Evolutionary conservation across 1,139 yeast species (phyloP).

Genomic region (Nadsonia commutata): DNA sequence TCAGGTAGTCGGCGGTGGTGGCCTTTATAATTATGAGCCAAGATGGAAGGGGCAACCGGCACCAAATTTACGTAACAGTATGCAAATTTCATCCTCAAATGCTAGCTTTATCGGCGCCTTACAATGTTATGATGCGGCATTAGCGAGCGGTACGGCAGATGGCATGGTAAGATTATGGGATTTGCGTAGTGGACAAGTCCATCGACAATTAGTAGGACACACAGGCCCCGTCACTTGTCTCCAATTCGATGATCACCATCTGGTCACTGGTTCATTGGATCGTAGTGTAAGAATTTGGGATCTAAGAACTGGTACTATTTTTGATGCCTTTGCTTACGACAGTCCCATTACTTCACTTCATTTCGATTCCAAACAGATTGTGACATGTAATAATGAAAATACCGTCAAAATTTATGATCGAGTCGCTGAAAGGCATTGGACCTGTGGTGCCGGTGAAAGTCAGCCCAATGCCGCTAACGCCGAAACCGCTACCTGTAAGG

Average conservation of each 20-base stretch:
- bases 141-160: conserved; percentile 66
- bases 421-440: conserved; percentile 35
- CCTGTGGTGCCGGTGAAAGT: conserved; percentile 30
- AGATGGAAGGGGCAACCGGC: conserved; percentile 13
- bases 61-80: conserved; percentile 1
- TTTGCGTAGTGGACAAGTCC: conserved; percentile 51
- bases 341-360: conserved; percentile 36
- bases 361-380: conserved; percentile 41
- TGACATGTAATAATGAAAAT: conserved; percentile 34
- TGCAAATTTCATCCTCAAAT: conserved; percentile 1
- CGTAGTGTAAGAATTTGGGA: conserved; percentile 61
- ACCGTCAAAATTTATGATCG: conserved; percentile 44
- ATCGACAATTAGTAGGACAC: conserved; percentile 53
- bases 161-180: conserved; percentile 69
- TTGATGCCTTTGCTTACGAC: conserved; percentile 45
- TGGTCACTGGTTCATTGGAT: conserved; percentile 53
- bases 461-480: conserved; percentile 22
- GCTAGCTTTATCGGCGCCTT: conserved; percentile 35
- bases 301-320: conserved; percentile 46
- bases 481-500: conserved; percentile 35
- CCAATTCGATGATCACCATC: conserved; percentile 49
- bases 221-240: conserved; percentile 55
- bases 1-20: conserved; percentile 12
- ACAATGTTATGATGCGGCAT: conserved; percentile 56
- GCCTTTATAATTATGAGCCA: conserved; percentile 8